Evolutionary conservation across 78 protist genomes (phyloP).

Genomic region (Diacronema lutheri): DNA sequence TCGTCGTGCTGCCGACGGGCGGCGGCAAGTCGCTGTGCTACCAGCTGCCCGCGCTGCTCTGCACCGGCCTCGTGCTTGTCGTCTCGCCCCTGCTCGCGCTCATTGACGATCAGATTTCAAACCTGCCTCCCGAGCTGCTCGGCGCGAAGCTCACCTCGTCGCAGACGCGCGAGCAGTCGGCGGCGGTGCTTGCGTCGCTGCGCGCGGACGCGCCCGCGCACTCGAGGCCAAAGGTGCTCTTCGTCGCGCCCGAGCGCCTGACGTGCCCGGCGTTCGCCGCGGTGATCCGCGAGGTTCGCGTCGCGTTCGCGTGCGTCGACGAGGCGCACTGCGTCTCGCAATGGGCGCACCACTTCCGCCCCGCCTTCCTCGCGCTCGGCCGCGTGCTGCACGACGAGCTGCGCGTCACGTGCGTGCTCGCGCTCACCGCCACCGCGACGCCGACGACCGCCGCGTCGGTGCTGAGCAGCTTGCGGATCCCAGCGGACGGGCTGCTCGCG

Average conservation of each 20-base stretch:
- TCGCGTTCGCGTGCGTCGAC: constrained; percentile 69
- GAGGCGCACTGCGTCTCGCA: constrained; percentile 84
- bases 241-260: constrained; percentile 69
- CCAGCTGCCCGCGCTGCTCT: constrained; percentile 68
- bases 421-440: constrained; percentile 72
- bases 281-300: neutral
- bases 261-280: neutral
- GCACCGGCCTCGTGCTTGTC: constrained; percentile 40
- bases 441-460: constrained; percentile 29
- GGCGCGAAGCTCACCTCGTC: neutral
- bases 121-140: neutral
- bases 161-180: neutral
- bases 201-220: neutral
- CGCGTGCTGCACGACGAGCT: neutral
- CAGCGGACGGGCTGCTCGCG: neutral
- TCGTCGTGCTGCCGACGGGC: constrained; percentile 79
- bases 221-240: constrained; percentile 36
- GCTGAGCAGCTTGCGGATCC: neutral
- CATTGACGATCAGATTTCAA: constrained; percentile 64
- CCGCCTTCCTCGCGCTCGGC: constrained; percentile 32
- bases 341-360: constrained; percentile 89
- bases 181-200: neutral
- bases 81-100: constrained; percentile 78
- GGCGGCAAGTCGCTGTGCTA: constrained; percentile 79
- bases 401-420: constrained; percentile 40